Percentiles rank a stretch among this genome's conserved stretches.
These are phyloP conservation scores for Metschnikowia rubicola DNA, from an alignment of 805 yeast species.

Conservation along the genomic window DNA sequence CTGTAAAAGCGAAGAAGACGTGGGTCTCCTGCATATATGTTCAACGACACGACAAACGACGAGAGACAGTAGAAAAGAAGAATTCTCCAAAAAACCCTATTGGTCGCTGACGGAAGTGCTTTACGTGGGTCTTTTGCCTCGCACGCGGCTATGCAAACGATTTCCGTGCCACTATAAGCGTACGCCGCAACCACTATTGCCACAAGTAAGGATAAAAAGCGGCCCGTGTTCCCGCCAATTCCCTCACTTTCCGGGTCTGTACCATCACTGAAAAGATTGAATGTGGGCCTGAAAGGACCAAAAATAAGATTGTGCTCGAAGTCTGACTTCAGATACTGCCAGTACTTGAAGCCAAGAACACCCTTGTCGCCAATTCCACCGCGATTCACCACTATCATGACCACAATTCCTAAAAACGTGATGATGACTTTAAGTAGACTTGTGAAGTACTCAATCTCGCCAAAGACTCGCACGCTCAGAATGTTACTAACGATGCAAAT, in stretches of 20 bases:
- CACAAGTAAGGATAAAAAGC: constrained; percentile 56
- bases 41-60: constrained; percentile 65
- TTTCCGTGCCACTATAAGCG: constrained; percentile 79
- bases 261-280: constrained; percentile 62
- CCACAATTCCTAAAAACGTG: constrained; percentile 51
- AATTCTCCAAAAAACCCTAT: constrained; percentile 69
- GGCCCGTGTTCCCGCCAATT: constrained; percentile 57
- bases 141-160: constrained; percentile 79
- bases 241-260: constrained; percentile 48
- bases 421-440: constrained; percentile 56
- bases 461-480: constrained; percentile 67
- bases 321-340: constrained; percentile 56
- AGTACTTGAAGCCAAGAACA: constrained; percentile 63
- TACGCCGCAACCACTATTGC: constrained; percentile 66
- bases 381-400: constrained; percentile 61
- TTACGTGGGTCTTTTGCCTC: constrained; percentile 80
- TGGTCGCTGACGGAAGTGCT: constrained; percentile 74
- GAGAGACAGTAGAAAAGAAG: constrained; percentile 62
- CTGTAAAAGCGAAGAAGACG: constrained; percentile 54
- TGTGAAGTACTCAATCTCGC: constrained; percentile 66
- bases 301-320: constrained; percentile 46
- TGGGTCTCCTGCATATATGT: constrained; percentile 77
- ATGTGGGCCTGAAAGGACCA: constrained; percentile 74
- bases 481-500: constrained; percentile 54
- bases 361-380: constrained; percentile 46